A percentile compares a stretch with the other conserved stretches of the same genome.
These are phyloP conservation scores for Geosmithia flava DNA, from an alignment of 2,329 filamentous ascomycete species.

Conservation along the genomic window DNA sequence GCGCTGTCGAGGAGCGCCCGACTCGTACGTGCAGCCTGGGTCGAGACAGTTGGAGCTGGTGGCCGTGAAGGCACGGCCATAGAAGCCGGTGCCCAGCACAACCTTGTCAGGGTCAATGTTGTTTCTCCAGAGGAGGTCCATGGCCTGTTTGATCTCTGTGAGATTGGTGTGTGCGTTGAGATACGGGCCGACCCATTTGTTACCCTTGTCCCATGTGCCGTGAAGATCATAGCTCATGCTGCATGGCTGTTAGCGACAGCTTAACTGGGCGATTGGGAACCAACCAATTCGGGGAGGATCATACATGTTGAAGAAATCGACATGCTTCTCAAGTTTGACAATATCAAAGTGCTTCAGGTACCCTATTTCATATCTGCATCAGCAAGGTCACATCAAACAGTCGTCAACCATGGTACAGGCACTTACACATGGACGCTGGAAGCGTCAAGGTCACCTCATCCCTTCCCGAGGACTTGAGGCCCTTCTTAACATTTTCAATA, in stretches of 20 bases:
- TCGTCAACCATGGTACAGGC: neutral
- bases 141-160: slow-evolving; percentile 27
- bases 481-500: slow-evolving; percentile 7
- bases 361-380: slow-evolving; percentile 1
- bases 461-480: slow-evolving; percentile 5
- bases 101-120: slow-evolving; percentile 27
- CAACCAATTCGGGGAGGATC: neutral
- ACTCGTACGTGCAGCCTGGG: slow-evolving; percentile 15
- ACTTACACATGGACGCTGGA: slow-evolving; percentile 3
- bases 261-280: slow-evolving; percentile 15
- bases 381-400: neutral
- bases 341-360: slow-evolving; percentile 8
- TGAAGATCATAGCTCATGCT: slow-evolving; percentile 30
- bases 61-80: slow-evolving; percentile 22
- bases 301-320: slow-evolving; percentile 27
- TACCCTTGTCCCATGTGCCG: slow-evolving; percentile 18
- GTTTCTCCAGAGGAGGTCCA: slow-evolving; percentile 35
- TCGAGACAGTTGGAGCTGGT: slow-evolving; percentile 11
- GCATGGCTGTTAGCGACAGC: neutral
- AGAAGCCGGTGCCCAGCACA: slow-evolving; percentile 31
- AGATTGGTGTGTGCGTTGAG: slow-evolving; percentile 31
- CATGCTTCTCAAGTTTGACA: slow-evolving; percentile 4
- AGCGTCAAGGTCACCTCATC: slow-evolving; percentile 10
- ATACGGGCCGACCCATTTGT: slow-evolving; percentile 14
- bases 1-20: slow-evolving; percentile 10